A percentile compares a stretch with the other conserved stretches of the same genome.
phyloP scores from a whole-genome alignment of 164 flowering plant species.

The Vitis labrusca region DNA sequence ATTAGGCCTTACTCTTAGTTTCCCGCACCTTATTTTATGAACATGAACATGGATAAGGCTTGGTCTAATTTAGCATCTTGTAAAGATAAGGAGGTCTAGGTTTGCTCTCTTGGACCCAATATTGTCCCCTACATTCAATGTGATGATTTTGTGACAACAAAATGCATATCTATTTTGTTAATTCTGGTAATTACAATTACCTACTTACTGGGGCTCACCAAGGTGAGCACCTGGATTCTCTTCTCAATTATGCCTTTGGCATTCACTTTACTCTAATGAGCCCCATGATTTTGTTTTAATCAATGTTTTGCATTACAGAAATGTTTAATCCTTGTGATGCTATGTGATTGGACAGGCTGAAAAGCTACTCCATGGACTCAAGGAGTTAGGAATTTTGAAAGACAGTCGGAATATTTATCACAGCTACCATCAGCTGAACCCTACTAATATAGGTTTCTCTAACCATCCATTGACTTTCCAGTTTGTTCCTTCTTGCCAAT shows the following conservation, averaged over 20 bases:
- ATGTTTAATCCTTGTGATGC: neutral
- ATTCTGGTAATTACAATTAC: no score
- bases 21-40: no score
- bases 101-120: no score
- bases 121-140: no score
- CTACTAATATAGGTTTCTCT: constrained; percentile 81
- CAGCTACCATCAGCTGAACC: constrained; percentile 73
- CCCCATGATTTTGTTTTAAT: neutral
- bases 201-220: neutral
- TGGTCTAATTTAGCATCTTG: no score
- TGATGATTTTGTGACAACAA: no score
- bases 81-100: no score
- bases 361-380: constrained; percentile 68
- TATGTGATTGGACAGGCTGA: constrained; percentile 45
- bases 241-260: neutral
- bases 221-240: neutral
- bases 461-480: neutral
- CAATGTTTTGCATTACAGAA: neutral
- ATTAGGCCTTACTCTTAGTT: no score
- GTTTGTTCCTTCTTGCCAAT: neutral
- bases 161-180: no score
- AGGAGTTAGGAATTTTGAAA: constrained; percentile 74
- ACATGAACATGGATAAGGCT: no score
- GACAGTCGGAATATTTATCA: constrained; percentile 23
- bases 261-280: neutral